Evolutionary conservation across 2,329 filamentous ascomycete species (phyloP).

Genomic region (Dryadomyces sulphureus): DNA sequence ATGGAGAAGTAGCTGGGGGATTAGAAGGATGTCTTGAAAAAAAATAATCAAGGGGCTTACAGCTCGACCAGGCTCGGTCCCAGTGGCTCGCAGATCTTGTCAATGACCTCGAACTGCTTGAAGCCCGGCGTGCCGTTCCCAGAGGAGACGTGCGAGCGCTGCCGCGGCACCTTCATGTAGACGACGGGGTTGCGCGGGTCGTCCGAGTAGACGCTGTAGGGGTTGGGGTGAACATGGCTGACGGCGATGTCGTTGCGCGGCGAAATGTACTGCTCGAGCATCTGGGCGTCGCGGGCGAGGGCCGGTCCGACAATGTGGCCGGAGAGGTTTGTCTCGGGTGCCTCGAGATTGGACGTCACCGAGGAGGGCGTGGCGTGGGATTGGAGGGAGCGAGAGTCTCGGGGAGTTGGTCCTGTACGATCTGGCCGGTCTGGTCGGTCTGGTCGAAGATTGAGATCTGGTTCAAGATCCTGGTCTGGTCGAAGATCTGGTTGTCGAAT

Average conservation of each 20-base stretch:
- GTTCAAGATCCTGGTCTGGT: too few species aligned
- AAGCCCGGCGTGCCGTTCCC: conserved; percentile 5
- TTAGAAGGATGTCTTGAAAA: background rate
- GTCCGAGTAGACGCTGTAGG: conserved; percentile 5
- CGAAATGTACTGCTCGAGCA: conserved; percentile 4
- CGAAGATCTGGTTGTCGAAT: too few species aligned
- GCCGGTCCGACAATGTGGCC: conserved; percentile 3
- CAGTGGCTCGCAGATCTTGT: conserved; percentile 2
- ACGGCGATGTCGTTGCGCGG: background rate
- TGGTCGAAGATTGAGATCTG: too few species aligned
- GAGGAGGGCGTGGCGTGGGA: background rate
- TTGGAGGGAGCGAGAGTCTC: background rate
- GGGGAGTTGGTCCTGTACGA: background rate
- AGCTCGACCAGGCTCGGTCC: background rate
- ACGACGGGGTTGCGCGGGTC: conserved; percentile 4
- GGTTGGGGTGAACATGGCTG: conserved; percentile 2
- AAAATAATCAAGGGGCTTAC: background rate
- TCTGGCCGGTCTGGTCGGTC: background rate
- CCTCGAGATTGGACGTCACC: background rate
- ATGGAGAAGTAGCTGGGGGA: conserved; percentile 1
- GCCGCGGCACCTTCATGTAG: conserved; percentile 4
- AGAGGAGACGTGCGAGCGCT: background rate
- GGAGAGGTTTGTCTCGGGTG: background rate
- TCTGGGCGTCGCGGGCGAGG: conserved; percentile 3
- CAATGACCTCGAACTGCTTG: conserved; percentile 3